Base-by-base conservation (phyloP, 2,329 filamentous ascomycete genomes). In the Tolypocladium capitatum region DNA sequence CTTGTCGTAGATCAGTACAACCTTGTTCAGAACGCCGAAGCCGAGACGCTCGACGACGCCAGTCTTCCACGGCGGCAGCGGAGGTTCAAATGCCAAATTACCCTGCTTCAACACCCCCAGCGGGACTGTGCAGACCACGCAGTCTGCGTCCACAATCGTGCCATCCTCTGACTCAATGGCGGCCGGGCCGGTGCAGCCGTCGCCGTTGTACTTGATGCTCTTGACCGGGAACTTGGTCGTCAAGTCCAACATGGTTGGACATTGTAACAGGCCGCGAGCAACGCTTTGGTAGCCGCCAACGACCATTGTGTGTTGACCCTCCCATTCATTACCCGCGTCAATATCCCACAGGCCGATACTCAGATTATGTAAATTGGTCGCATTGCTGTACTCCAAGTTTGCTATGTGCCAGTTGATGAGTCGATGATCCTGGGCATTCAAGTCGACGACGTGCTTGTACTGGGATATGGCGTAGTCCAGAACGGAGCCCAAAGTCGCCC, bases 341-440 rank as follows among this genome's bases (percentile, higher is more conserved):
- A 98, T 89, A 64, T 98, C 94, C 87, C 94, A 97, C 0, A 90
- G 83, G 8, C 83, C 81, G 14, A 98, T 77, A 63, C 91, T 97
- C 18, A 98, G 76, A 52, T 85, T 84, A 54, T 85, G 83, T 47
- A 95, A 81, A 54, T 89, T 94, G 2, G 83, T 86, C 2, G 92
- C 92, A 63, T 97, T 98, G 52, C 91, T 94, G 61, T 98, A 98
- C 65, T 98, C 92, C 14, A 98, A 75, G 60, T 98, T 98, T 54
- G 94, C 94, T 63, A 96, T 85, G 65, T 98, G 94, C 92, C 92
- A 98, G 60, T 96, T 98, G 59, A 97, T 76, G 16, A 98, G 72
- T 42, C 92, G 80, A 65, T 94, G 83, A 59, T 98, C 92, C 60
- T 88, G 86, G 1, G 90, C 78, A 14, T 81, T 86, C 46, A 98